Percentiles rank a stretch among this genome's conserved stretches.
Evolutionary conservation across 192 early-diverging fungal genomes (phyloP).

Genomic region (Helicostylum pulchrum): DNA sequence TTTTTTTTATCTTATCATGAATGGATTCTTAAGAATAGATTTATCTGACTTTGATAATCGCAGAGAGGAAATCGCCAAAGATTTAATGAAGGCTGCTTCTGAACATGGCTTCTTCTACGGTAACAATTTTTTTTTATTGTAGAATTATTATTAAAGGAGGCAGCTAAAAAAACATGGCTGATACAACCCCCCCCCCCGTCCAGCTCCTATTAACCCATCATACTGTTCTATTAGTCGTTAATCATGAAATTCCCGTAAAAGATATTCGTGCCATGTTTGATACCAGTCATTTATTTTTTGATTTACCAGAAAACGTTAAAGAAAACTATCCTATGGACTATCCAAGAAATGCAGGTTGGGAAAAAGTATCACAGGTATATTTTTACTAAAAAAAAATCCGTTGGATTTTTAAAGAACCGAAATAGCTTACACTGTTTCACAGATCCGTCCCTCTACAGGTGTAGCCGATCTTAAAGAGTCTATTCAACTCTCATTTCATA

Average conservation of each 20-base stretch:
- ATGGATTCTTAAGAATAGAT: constrained; percentile 26
- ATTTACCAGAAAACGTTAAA: constrained; percentile 26
- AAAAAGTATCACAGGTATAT: constrained; percentile 29
- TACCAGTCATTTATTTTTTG: constrained; percentile 23
- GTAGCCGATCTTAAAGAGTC: constrained; percentile 26
- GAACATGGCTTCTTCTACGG: constrained; percentile 34
- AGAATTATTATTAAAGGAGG: not conserved
- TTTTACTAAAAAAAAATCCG: no score
- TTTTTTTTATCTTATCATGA: not conserved
- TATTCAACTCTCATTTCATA: constrained; percentile 27
- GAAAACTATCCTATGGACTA: constrained; percentile 26
- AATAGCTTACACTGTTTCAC: not conserved
- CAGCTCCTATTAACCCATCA: no score
- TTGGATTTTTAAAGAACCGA: no score
- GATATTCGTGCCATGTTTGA: constrained; percentile 23
- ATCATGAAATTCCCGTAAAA: constrained; percentile 20
- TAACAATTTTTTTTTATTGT: not conserved
- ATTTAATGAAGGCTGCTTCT: constrained; percentile 26
- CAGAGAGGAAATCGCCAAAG: constrained; percentile 18
- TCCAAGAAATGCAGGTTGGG: constrained; percentile 31
- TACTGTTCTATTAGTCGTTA: constrained; percentile 15
- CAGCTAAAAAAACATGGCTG: not conserved
- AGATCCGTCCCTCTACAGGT: constrained; percentile 10
- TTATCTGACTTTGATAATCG: constrained; percentile 29
- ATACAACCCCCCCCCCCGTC: no score